phyloP scores from a whole-genome alignment of 495 filamentous ascomycete species.

The Schizothecium vesticola region DNA sequence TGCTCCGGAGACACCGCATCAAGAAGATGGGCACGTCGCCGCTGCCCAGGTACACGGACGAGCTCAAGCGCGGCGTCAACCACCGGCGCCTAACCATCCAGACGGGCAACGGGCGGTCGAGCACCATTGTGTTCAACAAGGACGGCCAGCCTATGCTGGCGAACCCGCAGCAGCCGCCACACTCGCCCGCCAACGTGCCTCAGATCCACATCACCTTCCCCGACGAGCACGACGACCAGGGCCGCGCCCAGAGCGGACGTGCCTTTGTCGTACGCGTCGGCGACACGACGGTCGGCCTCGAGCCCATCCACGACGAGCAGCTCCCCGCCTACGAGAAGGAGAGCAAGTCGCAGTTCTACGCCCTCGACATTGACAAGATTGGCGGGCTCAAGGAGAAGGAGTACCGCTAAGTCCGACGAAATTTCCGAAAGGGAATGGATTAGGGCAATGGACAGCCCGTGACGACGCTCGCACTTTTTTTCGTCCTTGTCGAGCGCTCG shows the following conservation, averaged over 20 bases:
- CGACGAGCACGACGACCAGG: constrained; percentile 85
- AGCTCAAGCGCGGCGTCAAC: constrained; percentile 37
- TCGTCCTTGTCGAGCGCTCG: neutral
- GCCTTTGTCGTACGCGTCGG: constrained; percentile 92
- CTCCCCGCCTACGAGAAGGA: constrained; percentile 84
- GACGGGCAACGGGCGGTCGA: constrained; percentile 64
- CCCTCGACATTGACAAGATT: constrained; percentile 88
- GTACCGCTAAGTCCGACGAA: constrained; percentile 27
- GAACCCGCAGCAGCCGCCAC: constrained; percentile 66
- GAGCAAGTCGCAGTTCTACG: constrained; percentile 72
- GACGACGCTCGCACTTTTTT: neutral
- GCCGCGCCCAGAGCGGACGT: constrained; percentile 75
- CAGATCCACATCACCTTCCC: constrained; percentile 99
- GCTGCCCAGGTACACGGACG: constrained; percentile 53
- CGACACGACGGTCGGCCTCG: constrained; percentile 79
- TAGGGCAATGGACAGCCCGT: neutral
- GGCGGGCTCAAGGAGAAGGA: constrained; percentile 92
- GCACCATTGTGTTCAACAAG: constrained; percentile 68
- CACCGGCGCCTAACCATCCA: constrained; percentile 45
- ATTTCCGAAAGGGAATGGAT: neutral
- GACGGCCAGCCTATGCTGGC: constrained; percentile 64
- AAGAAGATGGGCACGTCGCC: constrained; percentile 41
- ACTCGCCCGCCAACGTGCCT: constrained; percentile 73
- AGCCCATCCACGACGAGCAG: constrained; percentile 73
- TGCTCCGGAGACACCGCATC: constrained; percentile 57